These are phyloP conservation scores for Sphaerulina vaccinii DNA, from an alignment of 2,329 filamentous ascomycete species.

Conservation along the genomic window DNA sequence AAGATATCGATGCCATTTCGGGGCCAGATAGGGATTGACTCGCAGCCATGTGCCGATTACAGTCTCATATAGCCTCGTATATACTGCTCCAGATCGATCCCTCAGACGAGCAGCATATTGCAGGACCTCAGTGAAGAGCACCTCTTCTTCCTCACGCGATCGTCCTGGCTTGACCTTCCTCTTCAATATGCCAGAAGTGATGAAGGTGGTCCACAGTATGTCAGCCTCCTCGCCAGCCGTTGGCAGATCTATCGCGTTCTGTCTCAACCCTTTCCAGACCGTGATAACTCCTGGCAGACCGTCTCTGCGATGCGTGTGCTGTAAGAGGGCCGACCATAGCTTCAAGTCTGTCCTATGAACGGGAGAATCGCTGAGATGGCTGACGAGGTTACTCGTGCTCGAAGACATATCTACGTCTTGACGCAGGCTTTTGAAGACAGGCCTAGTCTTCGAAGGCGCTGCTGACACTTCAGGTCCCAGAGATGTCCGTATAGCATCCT, in stretches of 20 bases:
- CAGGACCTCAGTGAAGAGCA: slow-evolving; percentile 8
- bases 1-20: slow-evolving; percentile 34
- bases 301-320: slow-evolving; percentile 43
- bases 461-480: not conserved
- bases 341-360: slow-evolving; percentile 34
- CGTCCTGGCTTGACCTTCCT: not conserved
- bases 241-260: slow-evolving; percentile 42
- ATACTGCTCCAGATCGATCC: slow-evolving; percentile 1
- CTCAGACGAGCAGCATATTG: slow-evolving; percentile 8
- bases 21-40: slow-evolving; percentile 29
- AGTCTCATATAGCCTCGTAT: slow-evolving; percentile 6
- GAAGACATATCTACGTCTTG: slow-evolving; percentile 35
- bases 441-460: not conserved
- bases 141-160: not conserved
- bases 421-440: slow-evolving; percentile 25
- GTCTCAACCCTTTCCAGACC: slow-evolving; percentile 45
- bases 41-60: slow-evolving; percentile 42
- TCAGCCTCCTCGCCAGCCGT: slow-evolving; percentile 40
- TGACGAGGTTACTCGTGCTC: slow-evolving; percentile 8
- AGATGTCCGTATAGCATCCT: slow-evolving; percentile 19
- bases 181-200: slow-evolving; percentile 38
- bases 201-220: slow-evolving; percentile 48
- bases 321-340: slow-evolving; percentile 45
- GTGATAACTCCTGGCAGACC: slow-evolving; percentile 43
- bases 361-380: slow-evolving; percentile 36